These are phyloP conservation scores for Zygoascus sp. DNA, from an alignment of 1,139 yeast species.

Conservation along the genomic window DNA sequence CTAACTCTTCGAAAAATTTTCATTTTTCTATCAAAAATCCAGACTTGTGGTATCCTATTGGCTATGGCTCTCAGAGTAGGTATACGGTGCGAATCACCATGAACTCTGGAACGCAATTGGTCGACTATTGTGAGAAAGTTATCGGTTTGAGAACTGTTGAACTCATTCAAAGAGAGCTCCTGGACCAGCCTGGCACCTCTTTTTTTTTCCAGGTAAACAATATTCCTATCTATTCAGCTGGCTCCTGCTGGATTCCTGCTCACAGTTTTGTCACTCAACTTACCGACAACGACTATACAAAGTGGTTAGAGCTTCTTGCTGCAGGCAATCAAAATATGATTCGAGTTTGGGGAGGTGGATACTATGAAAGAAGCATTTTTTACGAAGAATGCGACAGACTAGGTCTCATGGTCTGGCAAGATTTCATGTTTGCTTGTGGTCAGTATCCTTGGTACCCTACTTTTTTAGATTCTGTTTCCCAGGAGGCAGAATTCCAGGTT, in stretches of 20 bases:
- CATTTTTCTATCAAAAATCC: constrained; percentile 25
- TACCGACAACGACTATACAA: constrained; percentile 35
- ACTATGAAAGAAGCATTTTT: constrained; percentile 41
- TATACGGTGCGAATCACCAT: constrained; percentile 31
- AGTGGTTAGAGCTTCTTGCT: constrained; percentile 36
- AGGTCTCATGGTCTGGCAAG: constrained; percentile 49
- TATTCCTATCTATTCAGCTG: constrained; percentile 38
- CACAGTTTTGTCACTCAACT: constrained; percentile 40
- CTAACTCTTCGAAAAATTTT: not conserved
- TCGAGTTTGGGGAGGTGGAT: constrained; percentile 50
- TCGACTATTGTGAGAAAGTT: constrained; percentile 5
- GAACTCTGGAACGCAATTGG: constrained; percentile 1
- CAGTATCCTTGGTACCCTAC: constrained; percentile 40
- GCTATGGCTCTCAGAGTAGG: constrained; percentile 39
- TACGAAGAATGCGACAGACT: constrained; percentile 43
- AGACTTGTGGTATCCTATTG: constrained; percentile 43
- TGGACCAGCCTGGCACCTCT: constrained; percentile 36
- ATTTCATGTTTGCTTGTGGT: constrained; percentile 52
- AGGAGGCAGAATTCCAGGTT: constrained; percentile 39
- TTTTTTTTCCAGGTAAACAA: constrained; percentile 44
- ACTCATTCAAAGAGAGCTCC: constrained; percentile 38
- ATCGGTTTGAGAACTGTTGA: constrained; percentile 40
- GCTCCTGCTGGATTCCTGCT: constrained; percentile 49
- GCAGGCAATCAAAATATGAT: constrained; percentile 45
- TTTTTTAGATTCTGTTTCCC: constrained; percentile 34